phyloP scores from a whole-genome alignment of 805 yeast genomes.

The Scheffersomyces spartinae region DNA sequence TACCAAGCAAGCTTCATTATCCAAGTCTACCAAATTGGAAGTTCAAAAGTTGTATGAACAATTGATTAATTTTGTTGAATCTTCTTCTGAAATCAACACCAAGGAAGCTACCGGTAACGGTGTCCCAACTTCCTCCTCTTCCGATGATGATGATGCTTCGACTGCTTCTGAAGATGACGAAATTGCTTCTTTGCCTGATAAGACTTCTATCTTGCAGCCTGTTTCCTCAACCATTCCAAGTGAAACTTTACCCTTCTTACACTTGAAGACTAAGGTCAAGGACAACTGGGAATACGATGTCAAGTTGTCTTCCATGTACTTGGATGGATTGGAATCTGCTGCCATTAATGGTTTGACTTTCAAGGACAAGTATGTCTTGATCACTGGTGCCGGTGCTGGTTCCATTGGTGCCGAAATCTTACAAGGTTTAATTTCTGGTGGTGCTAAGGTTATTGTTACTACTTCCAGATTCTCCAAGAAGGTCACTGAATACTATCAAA shows the following conservation, averaged over 20 bases:
- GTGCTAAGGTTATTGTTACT: conserved; percentile 94
- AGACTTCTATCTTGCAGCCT: conserved; percentile 56
- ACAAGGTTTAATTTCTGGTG: conserved; percentile 93
- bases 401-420: conserved; percentile 96
- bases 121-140: conserved; percentile 33
- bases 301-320: conserved; percentile 60
- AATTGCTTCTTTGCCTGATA: conserved; percentile 74
- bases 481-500: conserved; percentile 93
- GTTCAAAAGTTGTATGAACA: conserved; percentile 63
- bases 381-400: conserved; percentile 99
- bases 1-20: conserved; percentile 57
- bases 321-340: conserved; percentile 86
- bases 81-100: conserved; percentile 61
- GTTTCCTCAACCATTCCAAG: conserved; percentile 65
- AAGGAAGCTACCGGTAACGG: conserved; percentile 33
- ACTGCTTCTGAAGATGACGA: conserved; percentile 60
- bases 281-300: conserved; percentile 76
- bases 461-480: conserved; percentile 91
- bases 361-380: conserved; percentile 76
- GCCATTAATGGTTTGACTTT: conserved; percentile 91
- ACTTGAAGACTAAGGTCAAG: conserved; percentile 67
- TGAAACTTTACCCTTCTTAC: conserved; percentile 90
- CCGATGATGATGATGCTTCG: conserved; percentile 26
- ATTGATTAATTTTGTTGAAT: conserved; percentile 55
- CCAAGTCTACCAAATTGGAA: conserved; percentile 51